These are phyloP conservation scores for Exophiala bonariae DNA, from an alignment of 2,329 filamentous ascomycete species.

Conservation along the genomic window DNA sequence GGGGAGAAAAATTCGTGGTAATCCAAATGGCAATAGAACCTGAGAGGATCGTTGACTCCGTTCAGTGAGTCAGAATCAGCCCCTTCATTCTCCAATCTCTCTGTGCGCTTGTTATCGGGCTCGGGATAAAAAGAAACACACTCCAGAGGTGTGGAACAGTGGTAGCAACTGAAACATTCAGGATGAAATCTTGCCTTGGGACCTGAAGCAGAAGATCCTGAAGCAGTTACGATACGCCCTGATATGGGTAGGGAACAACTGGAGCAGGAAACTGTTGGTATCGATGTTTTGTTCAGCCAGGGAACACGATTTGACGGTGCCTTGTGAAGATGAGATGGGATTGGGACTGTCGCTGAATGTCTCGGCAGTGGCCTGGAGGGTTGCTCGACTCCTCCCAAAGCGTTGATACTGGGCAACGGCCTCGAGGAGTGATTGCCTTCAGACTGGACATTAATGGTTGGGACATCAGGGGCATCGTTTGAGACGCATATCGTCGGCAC, in stretches of 20 bases:
- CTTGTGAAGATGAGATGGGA: conserved; percentile 36
- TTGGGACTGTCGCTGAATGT: conserved; percentile 32
- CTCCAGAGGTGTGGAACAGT: conserved; percentile 84
- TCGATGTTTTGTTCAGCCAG: conserved; percentile 38
- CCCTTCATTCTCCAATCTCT: conserved; percentile 67
- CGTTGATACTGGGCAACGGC: conserved; percentile 6
- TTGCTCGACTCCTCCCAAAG: conserved; percentile 1
- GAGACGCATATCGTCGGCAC: conserved; percentile 54
- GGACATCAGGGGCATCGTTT: conserved; percentile 37
- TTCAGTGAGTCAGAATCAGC: conserved; percentile 51
- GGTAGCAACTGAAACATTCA: conserved; percentile 85
- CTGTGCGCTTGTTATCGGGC: conserved; percentile 68
- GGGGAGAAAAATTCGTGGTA: conserved; percentile 95
- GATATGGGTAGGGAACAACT: conserved; percentile 83
- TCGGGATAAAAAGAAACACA: conserved; percentile 96
- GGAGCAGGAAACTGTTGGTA: conserved; percentile 72
- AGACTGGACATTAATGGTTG: conserved; percentile 34
- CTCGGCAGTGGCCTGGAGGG: conserved; percentile 18
- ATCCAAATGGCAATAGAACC: conserved; percentile 98
- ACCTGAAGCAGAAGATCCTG: conserved; percentile 51
- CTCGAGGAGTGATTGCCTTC: neutral
- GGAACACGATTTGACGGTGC: conserved; percentile 24
- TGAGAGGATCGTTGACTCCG: conserved; percentile 66
- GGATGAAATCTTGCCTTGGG: conserved; percentile 73
- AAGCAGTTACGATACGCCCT: conserved; percentile 83